A percentile compares a stretch with the other conserved stretches of the same genome.
These are phyloP conservation scores for Emmonsia crescens DNA, from an alignment of 2,329 filamentous ascomycete genomes.

Conservation along the genomic window DNA sequence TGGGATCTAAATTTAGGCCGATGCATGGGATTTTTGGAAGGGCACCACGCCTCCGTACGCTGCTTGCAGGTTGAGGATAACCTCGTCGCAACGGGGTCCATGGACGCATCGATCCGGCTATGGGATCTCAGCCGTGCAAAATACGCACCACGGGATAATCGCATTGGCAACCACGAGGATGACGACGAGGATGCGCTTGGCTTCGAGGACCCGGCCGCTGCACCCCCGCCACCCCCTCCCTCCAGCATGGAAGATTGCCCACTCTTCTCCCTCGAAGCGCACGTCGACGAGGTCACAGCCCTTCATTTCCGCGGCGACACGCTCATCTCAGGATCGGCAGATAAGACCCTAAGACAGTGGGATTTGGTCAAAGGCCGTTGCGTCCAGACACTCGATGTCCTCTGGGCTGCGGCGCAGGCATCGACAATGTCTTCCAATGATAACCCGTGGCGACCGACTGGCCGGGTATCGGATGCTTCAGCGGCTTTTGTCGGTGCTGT, in stretches of 20 bases:
- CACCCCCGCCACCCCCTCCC: slow-evolving; percentile 55
- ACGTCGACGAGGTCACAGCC: slow-evolving; percentile 89
- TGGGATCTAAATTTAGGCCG: slow-evolving; percentile 93
- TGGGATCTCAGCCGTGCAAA: slow-evolving; percentile 90
- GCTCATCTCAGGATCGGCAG: slow-evolving; percentile 86
- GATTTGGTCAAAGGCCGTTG: slow-evolving; percentile 95
- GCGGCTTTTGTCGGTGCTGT: slow-evolving; percentile 91
- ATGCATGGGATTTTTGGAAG: slow-evolving; percentile 84
- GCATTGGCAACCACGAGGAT: slow-evolving; percentile 43
- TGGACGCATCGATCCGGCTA: slow-evolving; percentile 85
- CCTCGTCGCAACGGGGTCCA: slow-evolving; percentile 84
- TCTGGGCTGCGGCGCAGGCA: slow-evolving; percentile 93
- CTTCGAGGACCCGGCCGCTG: slow-evolving; percentile 56
- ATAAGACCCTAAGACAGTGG: slow-evolving; percentile 97
- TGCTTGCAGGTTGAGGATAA: slow-evolving; percentile 92
- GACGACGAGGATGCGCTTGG: slow-evolving; percentile 51
- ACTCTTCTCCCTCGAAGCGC: slow-evolving; percentile 77
- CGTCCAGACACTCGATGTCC: slow-evolving; percentile 91
- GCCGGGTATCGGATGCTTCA: slow-evolving; percentile 51
- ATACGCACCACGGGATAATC: slow-evolving; percentile 60
- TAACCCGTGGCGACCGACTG: slow-evolving; percentile 60
- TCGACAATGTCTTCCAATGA: slow-evolving; percentile 52
- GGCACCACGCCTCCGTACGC: slow-evolving; percentile 87
- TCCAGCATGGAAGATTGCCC: slow-evolving; percentile 83
- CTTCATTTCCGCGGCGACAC: slow-evolving; percentile 82